Base-by-base conservation (phyloP, 495 filamentous ascomycete genomes). In the Neurospora terricola region DNA sequence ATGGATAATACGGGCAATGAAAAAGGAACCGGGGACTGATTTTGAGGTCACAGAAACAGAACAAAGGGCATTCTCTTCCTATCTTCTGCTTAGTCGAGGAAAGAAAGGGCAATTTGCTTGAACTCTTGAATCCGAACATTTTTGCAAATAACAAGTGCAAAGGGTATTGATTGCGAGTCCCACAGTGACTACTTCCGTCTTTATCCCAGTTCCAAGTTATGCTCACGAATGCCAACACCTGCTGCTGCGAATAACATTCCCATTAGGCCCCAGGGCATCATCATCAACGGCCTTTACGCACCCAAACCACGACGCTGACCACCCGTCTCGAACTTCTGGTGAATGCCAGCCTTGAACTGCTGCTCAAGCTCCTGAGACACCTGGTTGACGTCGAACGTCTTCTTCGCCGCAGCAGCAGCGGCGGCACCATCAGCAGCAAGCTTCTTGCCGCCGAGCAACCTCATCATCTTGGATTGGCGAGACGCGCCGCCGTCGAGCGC, bases 301-400 rank as follows among this genome's bases (percentile, higher is more conserved):
- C 89, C 89, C 43, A 90, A 80, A 0, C 88, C 88, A 45, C 81
- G 83, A 73, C 83, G 82, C 75, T 87, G 86, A 1, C 82, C 82
- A 11, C 83, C 83, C 3, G 80, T 77, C 70, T 88, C 88, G 38
- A 86, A 82, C 81, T 90, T 90, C 82, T 87, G 85, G 72, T 80
- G 83, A 73, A 89, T 86, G n/a, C 89, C 86, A 5, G 80, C 79
- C 45, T 87, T 82, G 72, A 87, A 90, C 75, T 90, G 89, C 71
- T 82, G 85, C 77, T 90, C 87, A 12, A 91, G 81, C 68, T 90
- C 88, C 39, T 81, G 80, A 69, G 89, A 84, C 30, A 86, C 80
- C 69, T 81, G 77, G 37, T 78, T 79, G 34, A 84, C 77, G 69
- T 86, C 77, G 68, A 79, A 72, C 69, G 70, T 77, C 43, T 76